A percentile compares a stretch with the other conserved stretches of the same genome.
Evolutionary conservation across 306 rosid species (phyloP).

Genomic region (Malus sieversii): DNA sequence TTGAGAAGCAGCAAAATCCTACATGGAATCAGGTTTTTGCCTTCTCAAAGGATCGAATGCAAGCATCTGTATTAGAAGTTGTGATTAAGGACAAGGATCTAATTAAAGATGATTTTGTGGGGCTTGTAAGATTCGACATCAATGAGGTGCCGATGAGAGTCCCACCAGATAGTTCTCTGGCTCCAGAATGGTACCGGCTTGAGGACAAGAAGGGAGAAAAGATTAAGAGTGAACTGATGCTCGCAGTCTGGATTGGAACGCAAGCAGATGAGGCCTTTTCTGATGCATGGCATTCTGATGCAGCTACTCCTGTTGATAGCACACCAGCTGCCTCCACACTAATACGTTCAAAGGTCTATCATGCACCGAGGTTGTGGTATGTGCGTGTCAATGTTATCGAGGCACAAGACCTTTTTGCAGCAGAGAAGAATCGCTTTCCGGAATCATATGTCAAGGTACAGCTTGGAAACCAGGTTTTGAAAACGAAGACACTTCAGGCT

Average conservation of each 20-base stretch:
- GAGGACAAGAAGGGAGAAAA: conserved; percentile 70
- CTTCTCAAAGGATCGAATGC: conserved; percentile 77
- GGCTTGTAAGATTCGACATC: conserved; percentile 66
- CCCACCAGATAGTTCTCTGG: conserved; percentile 86
- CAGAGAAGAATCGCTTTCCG: conserved; percentile 36
- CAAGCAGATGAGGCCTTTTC: conserved; percentile 89
- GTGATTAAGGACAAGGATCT: conserved; percentile 75
- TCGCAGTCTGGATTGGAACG: conserved; percentile 91
- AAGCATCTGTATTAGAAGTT: conserved; percentile 78
- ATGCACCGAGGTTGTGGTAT: conserved; percentile 70
- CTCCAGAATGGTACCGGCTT: conserved; percentile 85
- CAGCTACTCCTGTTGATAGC: conserved; percentile 51
- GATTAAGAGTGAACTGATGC: conserved; percentile 77
- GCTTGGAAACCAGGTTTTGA: conserved; percentile 40
- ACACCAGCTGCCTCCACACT: conserved; percentile 28
- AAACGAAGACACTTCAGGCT: conserved; percentile 36
- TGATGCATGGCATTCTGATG: conserved; percentile 88
- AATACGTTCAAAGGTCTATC: conserved; percentile 61
- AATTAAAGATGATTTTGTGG: conserved; percentile 79
- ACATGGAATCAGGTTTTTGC: conserved; percentile 86
- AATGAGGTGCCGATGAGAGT: conserved; percentile 73
- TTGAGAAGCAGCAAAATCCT: conserved; percentile 65
- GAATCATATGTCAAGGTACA: conserved; percentile 39
- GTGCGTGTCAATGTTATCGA: conserved; percentile 54
- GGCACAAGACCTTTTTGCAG: conserved; percentile 38